Base-by-base conservation (phyloP, 768 basidiomycete genomes). In the Phaffia tasmanica region DNA sequence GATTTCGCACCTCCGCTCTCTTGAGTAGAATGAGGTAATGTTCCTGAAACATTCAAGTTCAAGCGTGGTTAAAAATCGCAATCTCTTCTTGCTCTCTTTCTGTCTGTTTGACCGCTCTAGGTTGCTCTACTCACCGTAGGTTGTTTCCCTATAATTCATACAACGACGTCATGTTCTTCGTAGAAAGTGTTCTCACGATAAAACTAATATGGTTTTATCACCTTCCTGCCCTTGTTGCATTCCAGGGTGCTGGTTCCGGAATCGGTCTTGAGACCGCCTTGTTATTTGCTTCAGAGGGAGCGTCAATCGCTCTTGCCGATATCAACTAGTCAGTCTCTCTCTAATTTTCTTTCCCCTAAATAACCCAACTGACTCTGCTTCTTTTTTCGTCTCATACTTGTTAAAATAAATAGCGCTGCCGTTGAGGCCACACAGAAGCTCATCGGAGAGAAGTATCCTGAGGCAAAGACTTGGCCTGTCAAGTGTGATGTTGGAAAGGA, bases 211-310 rank as follows among this genome's bases (percentile, higher is more conserved):
- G 35, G 35, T 42, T 11, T 42, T 42, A 11, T 11, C 11, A 4
- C 11, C 35, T 42, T 42, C 46, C 30, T 30, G 15, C 21, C 15
- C 21, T 18, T 47, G 48, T 47, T 46, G 49, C 25, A 49, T 27
- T n/a, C 18, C n/a, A 67, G 66, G 66, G 66, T 30, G 66, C 66
- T 49, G 66, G 66, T 16, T 67, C 66, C 64, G 95, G 95, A 0
- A 95, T 99, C 76, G 95, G 95, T 30, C 83, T 98, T 57, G 92
- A 99, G 79, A 87, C 92, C 0, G 85, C 91, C n/a, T 81, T 97
- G 68, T 82, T 97, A 56, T 99, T 99, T 75, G 94, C 94, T 1
- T 82, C 83, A 69, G 95, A 99, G 76, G 93, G 94, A 29, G 91
- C 91, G n/a, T 83, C 86, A 72, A 84, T 98, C 68, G 75, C 97